Conservation (phyloP, 768 basidiomycete species). For the Auricularia cornea region DNA sequence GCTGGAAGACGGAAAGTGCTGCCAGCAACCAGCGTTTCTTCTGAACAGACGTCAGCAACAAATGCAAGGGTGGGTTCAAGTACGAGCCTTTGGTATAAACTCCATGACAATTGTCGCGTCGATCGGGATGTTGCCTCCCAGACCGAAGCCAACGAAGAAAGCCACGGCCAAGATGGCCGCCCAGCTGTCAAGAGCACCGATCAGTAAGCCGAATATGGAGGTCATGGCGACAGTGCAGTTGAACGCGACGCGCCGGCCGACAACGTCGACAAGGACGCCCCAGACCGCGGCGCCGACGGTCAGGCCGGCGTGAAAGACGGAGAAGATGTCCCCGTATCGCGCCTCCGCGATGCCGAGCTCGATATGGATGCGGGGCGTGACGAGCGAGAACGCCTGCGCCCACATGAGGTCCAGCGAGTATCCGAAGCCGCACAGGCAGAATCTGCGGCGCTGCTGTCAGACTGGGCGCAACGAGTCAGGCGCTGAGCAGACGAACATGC, state of each 20-base stretch:
- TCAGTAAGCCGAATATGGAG: conserved; percentile 43
- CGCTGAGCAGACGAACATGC: not conserved
- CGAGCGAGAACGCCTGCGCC: conserved; percentile 3
- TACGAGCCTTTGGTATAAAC: not conserved
- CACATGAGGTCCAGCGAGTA: not conserved
- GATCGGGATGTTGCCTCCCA: conserved; percentile 52
- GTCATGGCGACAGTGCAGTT: conserved; percentile 48
- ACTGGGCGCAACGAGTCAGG: too few relatives aligned
- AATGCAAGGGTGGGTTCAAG: not conserved
- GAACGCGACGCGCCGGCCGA: conserved; percentile 43
- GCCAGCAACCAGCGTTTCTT: conserved; percentile 48
- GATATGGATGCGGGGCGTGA: not conserved
- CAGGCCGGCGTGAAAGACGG: conserved; percentile 44
- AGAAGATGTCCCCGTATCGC: conserved; percentile 13
- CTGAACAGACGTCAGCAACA: not conserved
- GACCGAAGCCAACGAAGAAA: conserved; percentile 24
- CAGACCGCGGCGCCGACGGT: conserved; percentile 43
- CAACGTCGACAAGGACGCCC: conserved; percentile 42
- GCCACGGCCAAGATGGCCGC: conserved; percentile 38
- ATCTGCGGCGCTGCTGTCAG: not conserved
- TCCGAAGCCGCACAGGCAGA: not conserved
- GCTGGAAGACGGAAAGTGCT: conserved; percentile 55
- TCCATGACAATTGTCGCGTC: conserved; percentile 43
- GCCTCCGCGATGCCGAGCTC: not conserved
- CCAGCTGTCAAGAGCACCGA: conserved; percentile 40